These are phyloP conservation scores for Perkinsus chesapeaki DNA, from an alignment of 169 alveolate species.

Conservation along the genomic window DNA sequence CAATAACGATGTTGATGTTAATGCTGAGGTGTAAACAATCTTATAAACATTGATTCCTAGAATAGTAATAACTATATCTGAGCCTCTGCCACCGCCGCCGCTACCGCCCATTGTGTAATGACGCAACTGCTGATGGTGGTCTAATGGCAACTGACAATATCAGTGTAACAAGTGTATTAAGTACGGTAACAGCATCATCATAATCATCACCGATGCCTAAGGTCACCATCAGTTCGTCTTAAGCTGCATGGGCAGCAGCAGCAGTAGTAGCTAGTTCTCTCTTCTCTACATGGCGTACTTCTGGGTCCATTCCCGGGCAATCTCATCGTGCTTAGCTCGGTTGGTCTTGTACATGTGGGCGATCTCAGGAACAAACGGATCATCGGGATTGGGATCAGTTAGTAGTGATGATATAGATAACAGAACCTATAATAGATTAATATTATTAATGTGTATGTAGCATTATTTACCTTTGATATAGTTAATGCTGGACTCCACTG, in stretches of 20 bases:
- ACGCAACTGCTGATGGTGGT: background rate
- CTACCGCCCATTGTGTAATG: background rate
- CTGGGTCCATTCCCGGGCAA: constrained; percentile 97
- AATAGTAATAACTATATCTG: too few relatives aligned
- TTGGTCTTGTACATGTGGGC: constrained; percentile 94
- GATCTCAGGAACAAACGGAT: constrained; percentile 98
- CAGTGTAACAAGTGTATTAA: background rate
- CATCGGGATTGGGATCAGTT: constrained; percentile 97
- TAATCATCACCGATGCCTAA: background rate
- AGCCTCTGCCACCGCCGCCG: background rate
- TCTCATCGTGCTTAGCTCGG: constrained; percentile 85
- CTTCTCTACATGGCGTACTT: constrained; percentile 82
- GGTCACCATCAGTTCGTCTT: background rate
- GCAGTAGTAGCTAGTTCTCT: background rate
- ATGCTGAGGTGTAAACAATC: too few relatives aligned
- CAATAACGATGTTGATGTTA: background rate
- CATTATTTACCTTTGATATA: constrained; percentile 74
- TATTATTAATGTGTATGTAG: background rate
- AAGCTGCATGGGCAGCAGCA: background rate
- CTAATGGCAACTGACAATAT: background rate
- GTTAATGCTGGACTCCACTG: constrained; percentile 96
- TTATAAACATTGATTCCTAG: too few relatives aligned
- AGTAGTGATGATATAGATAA: constrained; percentile 94
- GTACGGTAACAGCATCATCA: background rate
- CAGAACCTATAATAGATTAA: constrained; percentile 38